Evolutionary conservation across 768 basidiomycete genomes (phyloP).

Genomic region (Cystofilobasidium bisporidii): DNA sequence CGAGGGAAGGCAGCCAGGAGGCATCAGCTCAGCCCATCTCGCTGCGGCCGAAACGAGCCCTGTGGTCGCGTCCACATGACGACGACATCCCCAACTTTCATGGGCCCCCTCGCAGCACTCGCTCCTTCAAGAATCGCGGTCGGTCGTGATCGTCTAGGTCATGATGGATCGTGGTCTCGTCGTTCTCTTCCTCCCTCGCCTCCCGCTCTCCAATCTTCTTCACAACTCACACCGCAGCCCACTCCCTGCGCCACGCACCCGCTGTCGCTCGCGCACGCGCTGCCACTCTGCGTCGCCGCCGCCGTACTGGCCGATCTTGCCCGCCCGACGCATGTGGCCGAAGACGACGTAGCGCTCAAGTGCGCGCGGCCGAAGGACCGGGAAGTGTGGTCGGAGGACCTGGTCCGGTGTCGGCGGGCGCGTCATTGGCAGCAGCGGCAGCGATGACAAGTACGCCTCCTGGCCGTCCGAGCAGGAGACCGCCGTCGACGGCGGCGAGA

Average conservation of each 20-base stretch:
- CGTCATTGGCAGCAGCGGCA: neutral
- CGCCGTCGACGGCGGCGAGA: neutral
- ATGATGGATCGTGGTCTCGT: neutral
- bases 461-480: neutral
- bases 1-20: no score
- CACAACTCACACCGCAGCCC: neutral
- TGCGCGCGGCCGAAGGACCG: neutral
- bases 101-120: no score
- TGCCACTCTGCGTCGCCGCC: neutral
- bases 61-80: no score
- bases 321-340: slow-evolving; percentile 1
- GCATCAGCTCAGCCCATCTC: no score
- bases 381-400: slow-evolving; percentile 1
- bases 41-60: no score
- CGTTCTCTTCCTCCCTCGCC: neutral
- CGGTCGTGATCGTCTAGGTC: neutral
- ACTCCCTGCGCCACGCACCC: neutral
- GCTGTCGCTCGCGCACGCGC: neutral
- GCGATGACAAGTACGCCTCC: neutral
- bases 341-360: slow-evolving; percentile 4
- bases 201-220: no score
- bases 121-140: no score
- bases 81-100: no score
- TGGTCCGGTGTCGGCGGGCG: neutral
- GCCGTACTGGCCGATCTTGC: neutral